These are phyloP conservation scores for Coemansia sp. DNA, from an alignment of 192 early-diverging fungal species.

Conservation along the genomic window DNA sequence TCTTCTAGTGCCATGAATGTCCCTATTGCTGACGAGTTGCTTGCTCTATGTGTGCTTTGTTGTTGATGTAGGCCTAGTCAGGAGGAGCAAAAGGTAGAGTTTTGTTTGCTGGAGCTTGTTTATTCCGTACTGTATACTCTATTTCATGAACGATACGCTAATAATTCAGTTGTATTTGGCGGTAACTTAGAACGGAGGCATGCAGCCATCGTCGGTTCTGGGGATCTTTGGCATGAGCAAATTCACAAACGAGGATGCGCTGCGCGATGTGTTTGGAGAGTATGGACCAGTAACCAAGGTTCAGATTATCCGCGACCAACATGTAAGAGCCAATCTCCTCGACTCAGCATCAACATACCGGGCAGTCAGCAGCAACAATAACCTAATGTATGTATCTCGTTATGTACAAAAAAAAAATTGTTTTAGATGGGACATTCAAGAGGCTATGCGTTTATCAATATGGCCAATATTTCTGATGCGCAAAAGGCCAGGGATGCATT, in stretches of 20 bases:
- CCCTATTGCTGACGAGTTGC: neutral
- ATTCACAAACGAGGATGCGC: constrained; percentile 43
- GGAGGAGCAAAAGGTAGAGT: constrained; percentile 30
- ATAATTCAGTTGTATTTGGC: neutral
- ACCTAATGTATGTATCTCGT: neutral
- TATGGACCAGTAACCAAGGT: constrained; percentile 44
- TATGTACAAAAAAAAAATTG: neutral
- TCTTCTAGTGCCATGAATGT: neutral
- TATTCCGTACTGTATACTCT: neutral
- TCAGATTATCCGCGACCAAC: constrained; percentile 50
- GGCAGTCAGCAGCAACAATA: constrained; percentile 7
- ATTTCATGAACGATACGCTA: neutral
- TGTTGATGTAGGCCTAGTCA: constrained; percentile 9
- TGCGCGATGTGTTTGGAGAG: constrained; percentile 42
- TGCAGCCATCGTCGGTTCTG: constrained; percentile 36
- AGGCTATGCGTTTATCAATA: constrained; percentile 52
- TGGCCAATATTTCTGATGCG: constrained; percentile 37
- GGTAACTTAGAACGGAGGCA: neutral
- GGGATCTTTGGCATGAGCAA: constrained; percentile 60
- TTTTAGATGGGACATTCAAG: constrained; percentile 52
- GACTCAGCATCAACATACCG: constrained; percentile 15
- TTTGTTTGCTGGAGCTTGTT: neutral
- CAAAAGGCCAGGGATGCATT: constrained; percentile 36
- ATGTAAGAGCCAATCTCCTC: constrained; percentile 37
- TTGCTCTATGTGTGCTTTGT: neutral